Evolutionary conservation across 225 moss, liverwort and hornwort species (phyloP).

Genomic region (Asterella californica): DNA sequence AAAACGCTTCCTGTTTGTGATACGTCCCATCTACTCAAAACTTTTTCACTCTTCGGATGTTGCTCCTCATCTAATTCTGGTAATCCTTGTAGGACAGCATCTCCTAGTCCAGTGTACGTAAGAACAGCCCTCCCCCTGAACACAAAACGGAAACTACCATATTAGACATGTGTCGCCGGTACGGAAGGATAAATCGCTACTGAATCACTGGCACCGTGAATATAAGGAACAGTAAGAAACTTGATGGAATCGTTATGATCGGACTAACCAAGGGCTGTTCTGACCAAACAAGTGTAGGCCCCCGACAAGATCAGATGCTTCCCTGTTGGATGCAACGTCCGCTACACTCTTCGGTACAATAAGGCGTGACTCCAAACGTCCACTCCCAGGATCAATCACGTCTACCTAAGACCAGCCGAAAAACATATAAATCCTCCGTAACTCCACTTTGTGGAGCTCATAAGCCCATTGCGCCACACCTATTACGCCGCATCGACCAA

Average conservation of each 20-base stretch:
- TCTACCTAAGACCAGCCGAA: conserved; percentile 50
- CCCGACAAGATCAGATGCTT: conserved; percentile 62
- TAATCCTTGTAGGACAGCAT: conserved; percentile 65
- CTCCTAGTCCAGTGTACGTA: conserved; percentile 84
- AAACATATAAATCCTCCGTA: too few relatives aligned
- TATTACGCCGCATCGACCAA: background rate
- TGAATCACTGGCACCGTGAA: background rate
- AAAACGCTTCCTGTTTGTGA: conserved; percentile 65
- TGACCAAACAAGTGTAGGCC: conserved; percentile 68
- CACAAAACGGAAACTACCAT: background rate
- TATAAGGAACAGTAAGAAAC: background rate
- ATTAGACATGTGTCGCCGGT: background rate
- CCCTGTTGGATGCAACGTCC: conserved; percentile 35
- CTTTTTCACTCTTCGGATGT: conserved; percentile 22
- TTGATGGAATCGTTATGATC: background rate
- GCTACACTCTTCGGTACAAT: conserved; percentile 45
- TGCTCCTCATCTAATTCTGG: conserved; percentile 41
- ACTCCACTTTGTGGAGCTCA: too few relatives aligned
- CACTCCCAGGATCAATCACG: conserved; percentile 59
- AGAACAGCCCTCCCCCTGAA: conserved; percentile 60
- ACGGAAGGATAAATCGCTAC: background rate
- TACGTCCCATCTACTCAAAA: conserved; percentile 58
- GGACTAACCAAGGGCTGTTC: conserved; percentile 53
- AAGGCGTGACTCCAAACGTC: conserved; percentile 48
- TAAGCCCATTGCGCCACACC: background rate